Conservation (phyloP, 768 basidiomycete genomes). For the Tricholoma flavovirens region DNA sequence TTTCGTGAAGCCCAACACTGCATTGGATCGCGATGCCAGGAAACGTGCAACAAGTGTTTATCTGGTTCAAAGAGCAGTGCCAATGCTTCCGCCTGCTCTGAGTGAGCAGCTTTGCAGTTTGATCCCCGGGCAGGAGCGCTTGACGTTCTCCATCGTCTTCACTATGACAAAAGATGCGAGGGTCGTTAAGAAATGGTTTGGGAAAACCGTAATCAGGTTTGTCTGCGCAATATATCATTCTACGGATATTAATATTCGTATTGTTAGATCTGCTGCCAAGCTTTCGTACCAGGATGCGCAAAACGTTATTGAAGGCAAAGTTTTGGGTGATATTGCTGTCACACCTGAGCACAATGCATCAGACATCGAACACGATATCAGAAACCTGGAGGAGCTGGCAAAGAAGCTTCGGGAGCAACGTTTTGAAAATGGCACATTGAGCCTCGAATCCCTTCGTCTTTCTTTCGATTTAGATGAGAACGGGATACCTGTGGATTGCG, state of each 20-base stretch:
- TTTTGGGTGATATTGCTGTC: slow-evolving; percentile 48
- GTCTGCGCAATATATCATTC: slow-evolving; percentile 13
- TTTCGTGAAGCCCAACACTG: slow-evolving; percentile 92
- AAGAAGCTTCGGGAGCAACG: slow-evolving; percentile 67
- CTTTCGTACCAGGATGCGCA: slow-evolving; percentile 82
- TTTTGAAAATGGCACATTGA: slow-evolving; percentile 75
- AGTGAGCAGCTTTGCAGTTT: slow-evolving; percentile 93
- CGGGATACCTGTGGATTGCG: slow-evolving; percentile 78
- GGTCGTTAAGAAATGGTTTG: slow-evolving; percentile 86
- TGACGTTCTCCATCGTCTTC: slow-evolving; percentile 88
- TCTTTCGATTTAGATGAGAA: slow-evolving; percentile 75
- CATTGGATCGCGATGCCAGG: slow-evolving; percentile 96
- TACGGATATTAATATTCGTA: slow-evolving; percentile 4
- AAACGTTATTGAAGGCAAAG: slow-evolving; percentile 69
- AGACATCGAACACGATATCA: slow-evolving; percentile 75
- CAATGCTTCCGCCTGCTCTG: slow-evolving; percentile 94
- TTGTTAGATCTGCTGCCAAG: slow-evolving; percentile 75
- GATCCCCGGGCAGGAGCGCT: slow-evolving; percentile 78
- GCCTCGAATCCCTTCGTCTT: slow-evolving; percentile 61
- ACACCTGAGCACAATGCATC: slow-evolving; percentile 49
- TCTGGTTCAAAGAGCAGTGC: slow-evolving; percentile 91
- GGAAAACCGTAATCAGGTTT: slow-evolving; percentile 86
- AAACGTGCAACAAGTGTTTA: slow-evolving; percentile 97
- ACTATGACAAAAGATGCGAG: slow-evolving; percentile 80
- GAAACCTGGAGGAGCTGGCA: slow-evolving; percentile 60